Percentiles rank a stretch among this genome's conserved stretches.
Evolutionary conservation across 805 yeast genomes (phyloP).

Genomic region (Candida ovalis): DNA sequence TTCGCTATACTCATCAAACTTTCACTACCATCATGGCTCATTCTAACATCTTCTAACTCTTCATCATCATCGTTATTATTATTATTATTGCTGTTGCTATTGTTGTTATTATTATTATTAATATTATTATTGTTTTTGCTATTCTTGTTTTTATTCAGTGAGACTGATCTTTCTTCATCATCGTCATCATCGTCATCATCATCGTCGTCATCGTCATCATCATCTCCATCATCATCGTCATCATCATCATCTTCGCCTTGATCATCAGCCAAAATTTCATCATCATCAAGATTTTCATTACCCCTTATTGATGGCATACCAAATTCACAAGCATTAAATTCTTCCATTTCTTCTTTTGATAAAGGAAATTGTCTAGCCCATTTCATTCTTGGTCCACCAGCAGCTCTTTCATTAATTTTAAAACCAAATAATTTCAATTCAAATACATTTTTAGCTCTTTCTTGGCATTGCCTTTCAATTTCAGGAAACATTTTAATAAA

Average conservation of each 20-base stretch:
- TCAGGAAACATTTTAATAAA: constrained; percentile 91
- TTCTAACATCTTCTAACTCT: constrained; percentile 12
- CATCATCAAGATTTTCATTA: constrained; percentile 17
- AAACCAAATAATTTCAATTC: constrained; percentile 87
- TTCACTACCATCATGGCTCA: constrained; percentile 28
- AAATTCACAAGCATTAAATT: constrained; percentile 62
- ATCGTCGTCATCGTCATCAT: constrained; percentile 15
- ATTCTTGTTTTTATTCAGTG: not conserved
- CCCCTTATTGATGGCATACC: constrained; percentile 37
- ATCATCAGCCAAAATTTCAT: constrained; percentile 18
- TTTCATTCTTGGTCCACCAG: constrained; percentile 89
- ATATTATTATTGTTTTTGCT: not conserved
- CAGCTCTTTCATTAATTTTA: constrained; percentile 66
- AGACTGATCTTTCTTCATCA: not conserved
- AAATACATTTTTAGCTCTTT: constrained; percentile 53
- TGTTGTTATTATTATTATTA: not conserved
- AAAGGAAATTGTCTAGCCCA: constrained; percentile 86
- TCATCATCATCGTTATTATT: constrained; percentile 6
- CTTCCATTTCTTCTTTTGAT: constrained; percentile 55
- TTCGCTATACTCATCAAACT: constrained; percentile 32
- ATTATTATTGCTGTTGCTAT: not conserved
- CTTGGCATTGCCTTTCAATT: constrained; percentile 68
- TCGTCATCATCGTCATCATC: constrained; percentile 11
- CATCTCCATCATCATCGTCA: constrained; percentile 13
- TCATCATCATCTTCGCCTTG: constrained; percentile 20